A percentile compares a stretch with the other conserved stretches of the same genome.
Conservation (phyloP, 2,329 filamentous ascomycete species). For the Talaromyces sp. region DNA sequence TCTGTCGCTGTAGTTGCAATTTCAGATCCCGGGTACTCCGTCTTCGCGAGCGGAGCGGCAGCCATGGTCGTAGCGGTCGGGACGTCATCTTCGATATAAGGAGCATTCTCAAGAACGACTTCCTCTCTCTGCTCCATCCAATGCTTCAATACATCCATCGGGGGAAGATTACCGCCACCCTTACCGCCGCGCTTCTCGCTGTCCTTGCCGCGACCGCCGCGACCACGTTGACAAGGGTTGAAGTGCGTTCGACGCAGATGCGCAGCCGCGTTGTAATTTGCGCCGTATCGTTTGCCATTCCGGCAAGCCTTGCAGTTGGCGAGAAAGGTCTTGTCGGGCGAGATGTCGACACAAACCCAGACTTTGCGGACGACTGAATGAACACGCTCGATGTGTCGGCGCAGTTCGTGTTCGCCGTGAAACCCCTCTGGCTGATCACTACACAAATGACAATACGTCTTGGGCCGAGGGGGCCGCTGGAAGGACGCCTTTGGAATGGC, state of each 20-base stretch:
- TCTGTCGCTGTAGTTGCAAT: constrained; percentile 14
- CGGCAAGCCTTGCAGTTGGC: constrained; percentile 80
- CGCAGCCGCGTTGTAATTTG: constrained; percentile 92
- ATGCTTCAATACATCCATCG: constrained; percentile 59
- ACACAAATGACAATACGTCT: constrained; percentile 66
- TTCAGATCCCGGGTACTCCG: constrained; percentile 18
- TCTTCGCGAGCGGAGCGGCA: constrained; percentile 7
- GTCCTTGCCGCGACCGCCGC: constrained; percentile 54
- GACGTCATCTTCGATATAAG: constrained; percentile 25
- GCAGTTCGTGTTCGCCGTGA: constrained; percentile 79
- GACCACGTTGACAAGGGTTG: constrained; percentile 57
- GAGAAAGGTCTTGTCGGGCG: constrained; percentile 62
- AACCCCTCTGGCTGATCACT: constrained; percentile 73
- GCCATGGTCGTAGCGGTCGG: constrained; percentile 15
- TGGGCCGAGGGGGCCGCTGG: constrained; percentile 60
- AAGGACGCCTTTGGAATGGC: constrained; percentile 56
- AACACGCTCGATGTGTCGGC: constrained; percentile 64
- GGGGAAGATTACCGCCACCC: constrained; percentile 59
- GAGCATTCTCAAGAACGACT: constrained; percentile 37
- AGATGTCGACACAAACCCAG: constrained; percentile 61
- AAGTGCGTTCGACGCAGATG: constrained; percentile 88
- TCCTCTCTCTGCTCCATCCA: constrained; percentile 61
- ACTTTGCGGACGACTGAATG: constrained; percentile 61
- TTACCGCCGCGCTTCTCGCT: constrained; percentile 54
- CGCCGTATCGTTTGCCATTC: constrained; percentile 74